Conservation (phyloP, 805 yeast species). For the Candida pseudoglaebosa region DNA sequence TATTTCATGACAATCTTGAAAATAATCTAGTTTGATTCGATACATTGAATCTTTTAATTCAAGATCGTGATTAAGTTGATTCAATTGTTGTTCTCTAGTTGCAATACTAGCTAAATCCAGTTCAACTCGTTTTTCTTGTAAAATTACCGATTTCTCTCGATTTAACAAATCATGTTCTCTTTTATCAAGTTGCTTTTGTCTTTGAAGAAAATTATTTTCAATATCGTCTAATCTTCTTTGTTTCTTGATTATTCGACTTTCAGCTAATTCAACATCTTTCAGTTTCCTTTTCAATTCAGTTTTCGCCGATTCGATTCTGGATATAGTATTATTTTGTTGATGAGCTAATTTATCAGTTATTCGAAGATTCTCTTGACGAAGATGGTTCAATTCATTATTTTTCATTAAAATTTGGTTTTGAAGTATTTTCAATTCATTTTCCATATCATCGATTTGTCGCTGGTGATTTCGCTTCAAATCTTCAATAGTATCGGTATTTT, state of each 20-base stretch:
- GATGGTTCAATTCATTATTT: no score
- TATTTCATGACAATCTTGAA: neutral
- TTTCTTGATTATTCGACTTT: neutral
- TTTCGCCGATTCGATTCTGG: no score
- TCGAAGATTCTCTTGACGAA: no score
- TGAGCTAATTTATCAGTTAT: no score
- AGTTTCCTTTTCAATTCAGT: no score
- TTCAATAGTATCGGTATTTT: no score
- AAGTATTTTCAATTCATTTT: no score
- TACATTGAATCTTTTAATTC: neutral
- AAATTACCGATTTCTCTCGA: neutral
- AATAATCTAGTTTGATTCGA: neutral
- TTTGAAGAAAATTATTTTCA: neutral
- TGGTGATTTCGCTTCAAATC: no score
- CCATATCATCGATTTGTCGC: no score
- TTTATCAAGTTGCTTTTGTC: neutral
- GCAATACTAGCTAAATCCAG: neutral
- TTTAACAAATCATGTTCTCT: neutral
- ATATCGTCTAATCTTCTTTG: neutral
- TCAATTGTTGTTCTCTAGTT: neutral
- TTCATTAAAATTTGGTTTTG: no score
- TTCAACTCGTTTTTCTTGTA: neutral
- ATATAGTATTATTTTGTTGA: no score
- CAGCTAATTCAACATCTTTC: no score
- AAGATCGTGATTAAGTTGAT: neutral